Percentiles rank a stretch among this genome's conserved stretches.
Evolutionary conservation across 495 filamentous ascomycete genomes (phyloP).

Genomic region (Chaetomium fimeti): DNA sequence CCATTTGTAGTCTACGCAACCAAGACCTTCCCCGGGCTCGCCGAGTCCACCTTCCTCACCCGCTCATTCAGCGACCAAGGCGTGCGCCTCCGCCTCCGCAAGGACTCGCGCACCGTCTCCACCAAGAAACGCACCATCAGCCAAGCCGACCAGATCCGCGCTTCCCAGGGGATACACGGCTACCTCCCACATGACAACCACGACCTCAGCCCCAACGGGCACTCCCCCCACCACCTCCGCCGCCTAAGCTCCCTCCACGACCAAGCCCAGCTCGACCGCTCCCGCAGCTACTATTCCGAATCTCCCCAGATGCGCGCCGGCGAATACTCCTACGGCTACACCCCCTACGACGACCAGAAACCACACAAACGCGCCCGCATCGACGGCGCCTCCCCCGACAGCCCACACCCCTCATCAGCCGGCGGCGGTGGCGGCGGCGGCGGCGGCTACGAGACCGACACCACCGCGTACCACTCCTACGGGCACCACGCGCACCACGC

Average conservation of each 20-base stretch:
- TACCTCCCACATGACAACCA: slow-evolving; percentile 24
- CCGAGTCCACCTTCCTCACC: slow-evolving; percentile 88
- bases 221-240: slow-evolving; percentile 23
- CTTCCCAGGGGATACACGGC: slow-evolving; percentile 21
- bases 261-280: slow-evolving; percentile 21
- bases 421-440: slow-evolving; percentile 1
- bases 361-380: slow-evolving; percentile 27
- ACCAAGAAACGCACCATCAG: slow-evolving; percentile 44
- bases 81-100: slow-evolving; percentile 82
- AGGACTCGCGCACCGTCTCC: slow-evolving; percentile 59
- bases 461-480: slow-evolving; percentile 19
- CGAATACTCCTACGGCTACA: slow-evolving; percentile 28
- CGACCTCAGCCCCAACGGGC: slow-evolving; percentile 31
- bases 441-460: slow-evolving; percentile 24
- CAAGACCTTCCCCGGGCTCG: slow-evolving; percentile 84
- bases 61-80: slow-evolving; percentile 95
- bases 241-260: slow-evolving; percentile 28
- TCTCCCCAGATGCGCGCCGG: slow-evolving; percentile 28
- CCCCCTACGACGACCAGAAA: slow-evolving; percentile 24
- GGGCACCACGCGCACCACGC: slow-evolving; percentile 15
- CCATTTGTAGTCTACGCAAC: slow-evolving; percentile 71
- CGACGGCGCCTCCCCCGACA: slow-evolving; percentile 16
- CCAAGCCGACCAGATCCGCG: slow-evolving; percentile 23
- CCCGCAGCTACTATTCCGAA: slow-evolving; percentile 28
- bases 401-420: slow-evolving; percentile 1